Evolutionary conservation across 768 basidiomycete genomes (phyloP), one percentile per base, ranked within the genome.

Genomic region (Russula sp.): DNA sequence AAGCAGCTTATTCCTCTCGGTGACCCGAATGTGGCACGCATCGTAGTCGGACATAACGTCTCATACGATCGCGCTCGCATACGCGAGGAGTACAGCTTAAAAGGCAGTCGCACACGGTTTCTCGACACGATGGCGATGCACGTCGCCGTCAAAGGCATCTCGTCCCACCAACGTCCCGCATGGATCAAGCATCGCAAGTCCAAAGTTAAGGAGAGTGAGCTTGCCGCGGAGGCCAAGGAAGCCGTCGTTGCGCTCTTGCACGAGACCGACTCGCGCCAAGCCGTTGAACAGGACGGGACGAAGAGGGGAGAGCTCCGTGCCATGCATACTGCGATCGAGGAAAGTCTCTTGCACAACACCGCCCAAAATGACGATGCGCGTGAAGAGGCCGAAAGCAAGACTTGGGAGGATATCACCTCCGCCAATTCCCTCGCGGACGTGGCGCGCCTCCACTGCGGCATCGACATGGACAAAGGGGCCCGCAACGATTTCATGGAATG

Each of bases 61-160:
- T 90, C 93, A 0, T 98, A 93, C 72, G 97, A 99, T 72, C 83
- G 95, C 18, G 86, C 83, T 16, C 81, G 95, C 11, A 76, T 96
- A 38, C 71, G 73, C 35, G 90, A 96, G 64, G 97, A 99, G 72
- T 98, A 98, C 70, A 75, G 75, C 65, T 70, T 96, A 7, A 67
- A 75, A 2, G 79, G 81, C 0, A 88, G 88, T 0, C 74, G 80
- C 54, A 93, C 81, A 38, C 84, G 95, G 7, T 99, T 90, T 70
- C 73, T 98, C 52, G 96, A 98, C 71, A 99, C 96, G 0, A 92
- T 99, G 84, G 84, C 93, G 1, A 78, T 99, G 7, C 96, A 99
- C 70, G 87, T 94, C 54, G 93, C 97, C 9, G 88, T 93, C 10
- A 89, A 87, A 63, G 95, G 97, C 7, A 94, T 98, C 58, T 95